Evolutionary conservation across 2,329 filamentous ascomycete genomes (phyloP), one percentile per base, ranked within the genome.

Genomic region (Ceratocystis cacaofunesta): DNA sequence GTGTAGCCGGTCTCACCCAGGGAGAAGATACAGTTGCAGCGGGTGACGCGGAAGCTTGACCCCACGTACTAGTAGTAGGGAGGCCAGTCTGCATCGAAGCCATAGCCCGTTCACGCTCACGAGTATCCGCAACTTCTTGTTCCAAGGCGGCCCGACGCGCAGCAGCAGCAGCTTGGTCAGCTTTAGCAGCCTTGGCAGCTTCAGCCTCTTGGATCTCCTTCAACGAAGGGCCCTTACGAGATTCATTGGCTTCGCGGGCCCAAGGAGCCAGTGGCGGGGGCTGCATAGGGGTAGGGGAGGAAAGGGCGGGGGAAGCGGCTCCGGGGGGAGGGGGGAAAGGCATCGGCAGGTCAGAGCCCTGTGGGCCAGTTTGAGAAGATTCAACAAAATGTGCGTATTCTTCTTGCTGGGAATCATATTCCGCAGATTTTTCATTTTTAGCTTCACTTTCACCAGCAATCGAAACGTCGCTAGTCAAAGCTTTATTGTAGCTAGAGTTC

Each of bases 191-290:
- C 74, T 94, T 95, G 72, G 88, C 90, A 44, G 92, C 92, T 74
- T 99, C 94, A 3, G 90, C 87, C 74, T 96, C 92, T 74, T 99
- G 94, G 28, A 99, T 99, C 73, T 99, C 92, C 76, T 91, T 95
- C 68, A 99, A 78, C 68, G 92, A 96, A 1, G 92, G 94, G 0
- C 91, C 92, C 75, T 89, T 95, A 50, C 89, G 85, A 28, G 82
- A 77, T 68, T 85, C 81, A 61, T 88, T 87, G 2, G 83, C 82
- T 69, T 97, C 91, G 74, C 94, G 94, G 4, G 94, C 94, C 94
- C 94, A 99, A 0, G 94, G 94, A 0, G 94, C 94, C 69, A 96
- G 78, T 0, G 92, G 90, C 3, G 91, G 84, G 1, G 82, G 80
- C 69, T 81, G 78, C 8, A 75, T 72, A 1, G 67, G 64, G 5